Evolutionary conservation across 2,329 filamentous ascomycete genomes (phyloP), one percentile per base, ranked within the genome.

Genomic region (Delphinella strobiligena): DNA sequence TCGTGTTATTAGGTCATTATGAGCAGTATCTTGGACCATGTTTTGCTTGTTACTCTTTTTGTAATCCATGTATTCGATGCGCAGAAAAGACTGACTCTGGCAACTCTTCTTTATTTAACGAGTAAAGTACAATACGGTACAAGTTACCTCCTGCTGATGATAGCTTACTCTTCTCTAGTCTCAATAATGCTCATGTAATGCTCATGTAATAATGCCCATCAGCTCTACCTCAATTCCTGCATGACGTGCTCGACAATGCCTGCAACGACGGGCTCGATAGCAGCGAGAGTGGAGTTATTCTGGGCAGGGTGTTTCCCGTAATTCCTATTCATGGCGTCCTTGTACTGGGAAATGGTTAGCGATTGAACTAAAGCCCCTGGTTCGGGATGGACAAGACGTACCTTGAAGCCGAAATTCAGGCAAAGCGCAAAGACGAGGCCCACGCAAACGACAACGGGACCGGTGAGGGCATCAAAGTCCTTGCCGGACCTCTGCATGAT

Each of bases 381-480:
- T 27, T 27, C 22, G 22, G 12, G n/a, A 27, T 12, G 22, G 7
- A 7, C 7, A 12, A 27, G 12, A 27, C 22, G 7, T 12, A 27
- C 22, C 22, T 89, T 87, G 59, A 96, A 86, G 17, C 73, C 74
- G 64, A 96, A 93, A 59, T 98, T 98, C 51, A 94, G 58, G 44
- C 86, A 69, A 54, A 98, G 61, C 5, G 88, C 87, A 36, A 80
- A 54, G 46, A 84, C 80, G 55, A 98, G 59, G 3, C 87, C 83
- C 29, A 81, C 61, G 53, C 84, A 91, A 32, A 96, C 80, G 7
- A 93, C 71, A 40, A 95, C 62, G 1, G 91, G 91, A 0, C 91
- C 91, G 44, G 85, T 61, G 53, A 89, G 67, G 51, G 87, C 91
- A 60, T 98, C 89, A 60, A 98, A 93, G 52, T 96, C 88, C 60